phyloP scores from a whole-genome alignment of 148 eudicot genomes.

The Rhododendron griersonianum region DNA sequence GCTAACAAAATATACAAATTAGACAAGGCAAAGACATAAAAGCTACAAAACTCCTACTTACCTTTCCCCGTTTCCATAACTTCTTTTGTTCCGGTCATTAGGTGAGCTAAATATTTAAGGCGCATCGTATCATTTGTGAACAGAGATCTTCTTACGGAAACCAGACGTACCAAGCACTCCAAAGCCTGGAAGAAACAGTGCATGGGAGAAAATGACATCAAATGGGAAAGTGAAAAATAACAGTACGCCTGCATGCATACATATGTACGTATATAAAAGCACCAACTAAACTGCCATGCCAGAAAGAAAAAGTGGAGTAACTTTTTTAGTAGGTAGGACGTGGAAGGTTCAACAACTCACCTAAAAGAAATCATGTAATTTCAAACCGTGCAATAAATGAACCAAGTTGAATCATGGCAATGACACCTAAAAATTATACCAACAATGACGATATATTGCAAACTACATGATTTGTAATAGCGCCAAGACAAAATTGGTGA shows the following conservation, averaged over 20 bases:
- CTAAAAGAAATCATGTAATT: neutral
- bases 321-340: neutral
- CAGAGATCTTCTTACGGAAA: slow-evolving; percentile 68
- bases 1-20: neutral
- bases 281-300: neutral
- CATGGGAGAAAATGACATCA: neutral
- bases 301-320: neutral
- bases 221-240: neutral
- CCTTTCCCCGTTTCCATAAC: slow-evolving; percentile 86
- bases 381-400: neutral
- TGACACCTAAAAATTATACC: neutral
- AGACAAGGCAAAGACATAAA: neutral
- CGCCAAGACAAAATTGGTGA: neutral
- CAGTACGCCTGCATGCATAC: neutral
- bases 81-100: slow-evolving; percentile 80
- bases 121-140: slow-evolving; percentile 65
- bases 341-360: neutral
- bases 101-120: slow-evolving; percentile 55
- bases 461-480: neutral
- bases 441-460: neutral
- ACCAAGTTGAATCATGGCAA: neutral
- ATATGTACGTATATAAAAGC: neutral
- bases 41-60: slow-evolving; percentile 14
- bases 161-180: slow-evolving; percentile 85
- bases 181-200: slow-evolving; percentile 46